Conservation (phyloP, 73 alveolate genomes). For the Effrenium voratum region DNA sequence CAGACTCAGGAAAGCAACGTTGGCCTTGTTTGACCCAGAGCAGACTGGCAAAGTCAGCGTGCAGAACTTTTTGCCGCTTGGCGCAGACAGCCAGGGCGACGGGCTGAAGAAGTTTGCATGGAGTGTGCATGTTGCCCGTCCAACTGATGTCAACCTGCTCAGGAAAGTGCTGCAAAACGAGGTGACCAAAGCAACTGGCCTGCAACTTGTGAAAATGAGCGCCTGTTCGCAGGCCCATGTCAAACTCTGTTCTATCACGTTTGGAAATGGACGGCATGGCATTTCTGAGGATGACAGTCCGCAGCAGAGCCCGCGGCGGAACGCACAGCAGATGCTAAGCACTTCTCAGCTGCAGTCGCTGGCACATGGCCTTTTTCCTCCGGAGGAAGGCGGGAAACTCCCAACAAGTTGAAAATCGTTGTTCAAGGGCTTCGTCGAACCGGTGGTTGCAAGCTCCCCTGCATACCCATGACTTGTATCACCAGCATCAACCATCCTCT, state of each 20-base stretch:
- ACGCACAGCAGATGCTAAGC: constrained; percentile 78
- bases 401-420: too few relatives aligned
- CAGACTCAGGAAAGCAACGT: constrained; percentile 68
- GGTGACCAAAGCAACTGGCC: constrained; percentile 17
- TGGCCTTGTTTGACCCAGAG: constrained; percentile 75
- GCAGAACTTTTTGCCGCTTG: constrained; percentile 68
- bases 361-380: constrained; percentile 90
- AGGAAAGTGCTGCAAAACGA: constrained; percentile 89
- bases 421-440: too few relatives aligned
- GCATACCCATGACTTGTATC: too few relatives aligned
- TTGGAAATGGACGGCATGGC: background rate
- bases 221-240: background rate
- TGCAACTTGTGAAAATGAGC: background rate
- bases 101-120: background rate
- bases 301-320: constrained; percentile 75
- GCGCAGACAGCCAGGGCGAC: background rate
- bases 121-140: background rate
- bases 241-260: background rate
- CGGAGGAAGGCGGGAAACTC: constrained; percentile 60
- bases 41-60: constrained; percentile 89
- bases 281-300: constrained; percentile 23
- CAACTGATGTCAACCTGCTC: background rate
- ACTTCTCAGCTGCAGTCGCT: constrained; percentile 83
- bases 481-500: too few relatives aligned
- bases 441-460: too few relatives aligned